A percentile compares a stretch with the other conserved stretches of the same genome.
Evolutionary conservation across 2,329 filamentous ascomycete genomes (phyloP).

Genomic region (Phyllosticta paracitricarpa): DNA sequence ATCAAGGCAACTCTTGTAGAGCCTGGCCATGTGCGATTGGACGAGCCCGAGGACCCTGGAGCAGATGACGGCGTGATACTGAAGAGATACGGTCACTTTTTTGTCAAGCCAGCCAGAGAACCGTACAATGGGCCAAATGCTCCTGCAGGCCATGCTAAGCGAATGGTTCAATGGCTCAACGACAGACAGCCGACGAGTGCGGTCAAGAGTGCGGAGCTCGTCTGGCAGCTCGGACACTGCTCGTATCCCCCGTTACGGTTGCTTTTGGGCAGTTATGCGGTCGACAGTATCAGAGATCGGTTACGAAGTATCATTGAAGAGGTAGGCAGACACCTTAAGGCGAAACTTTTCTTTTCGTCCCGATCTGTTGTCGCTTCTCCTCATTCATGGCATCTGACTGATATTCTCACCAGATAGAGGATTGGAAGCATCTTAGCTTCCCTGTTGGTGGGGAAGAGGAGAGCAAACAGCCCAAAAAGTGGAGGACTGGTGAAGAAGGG

Average conservation of each 20-base stretch:
- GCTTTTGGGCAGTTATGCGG: constrained; percentile 84
- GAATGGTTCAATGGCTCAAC: constrained; percentile 90
- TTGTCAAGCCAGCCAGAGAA: constrained; percentile 71
- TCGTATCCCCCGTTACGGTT: constrained; percentile 82
- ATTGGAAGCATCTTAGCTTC: constrained; percentile 83
- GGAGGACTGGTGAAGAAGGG: not conserved
- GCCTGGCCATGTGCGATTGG: constrained; percentile 75
- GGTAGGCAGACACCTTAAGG: constrained; percentile 34
- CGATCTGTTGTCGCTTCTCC: not conserved
- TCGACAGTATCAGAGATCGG: constrained; percentile 88
- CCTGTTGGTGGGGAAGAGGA: constrained; percentile 30
- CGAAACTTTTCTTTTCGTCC: not conserved
- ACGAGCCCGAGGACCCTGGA: constrained; percentile 56
- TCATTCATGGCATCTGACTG: not conserved
- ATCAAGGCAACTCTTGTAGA: constrained; percentile 91
- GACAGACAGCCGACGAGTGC: constrained; percentile 88
- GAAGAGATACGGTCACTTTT: constrained; percentile 83
- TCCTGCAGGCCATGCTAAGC: constrained; percentile 76
- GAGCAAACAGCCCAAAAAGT: not conserved
- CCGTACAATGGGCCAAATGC: constrained; percentile 69
- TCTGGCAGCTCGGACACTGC: constrained; percentile 91
- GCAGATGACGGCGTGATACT: constrained; percentile 30
- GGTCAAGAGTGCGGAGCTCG: constrained; percentile 82
- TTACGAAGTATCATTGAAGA: constrained; percentile 88
- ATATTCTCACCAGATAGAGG: constrained; percentile 43